Evolutionary conservation across 2,329 filamentous ascomycete species (phyloP).

Genomic region (Trichoderma citrinoviride): DNA sequence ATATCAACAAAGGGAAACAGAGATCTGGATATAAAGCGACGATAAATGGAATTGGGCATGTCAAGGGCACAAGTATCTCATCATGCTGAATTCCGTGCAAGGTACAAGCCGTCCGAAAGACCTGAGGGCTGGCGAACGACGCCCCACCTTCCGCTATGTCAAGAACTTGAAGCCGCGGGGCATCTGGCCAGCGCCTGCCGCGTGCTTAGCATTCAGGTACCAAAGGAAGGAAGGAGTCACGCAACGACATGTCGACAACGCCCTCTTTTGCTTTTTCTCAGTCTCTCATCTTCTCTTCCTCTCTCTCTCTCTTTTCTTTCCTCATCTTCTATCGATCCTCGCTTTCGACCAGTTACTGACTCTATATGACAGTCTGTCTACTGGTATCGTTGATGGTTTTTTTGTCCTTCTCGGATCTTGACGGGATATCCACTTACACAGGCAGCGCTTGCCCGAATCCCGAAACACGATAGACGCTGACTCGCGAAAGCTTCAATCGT

Average conservation of each 20-base stretch:
- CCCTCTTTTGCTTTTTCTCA: background rate
- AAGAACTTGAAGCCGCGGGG: background rate
- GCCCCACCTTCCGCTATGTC: constrained; percentile 1
- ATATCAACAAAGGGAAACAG: background rate
- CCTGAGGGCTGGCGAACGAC: background rate
- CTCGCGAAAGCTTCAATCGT: background rate
- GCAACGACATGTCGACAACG: background rate
- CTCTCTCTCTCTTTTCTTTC: too few species aligned
- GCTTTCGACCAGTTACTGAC: too few species aligned
- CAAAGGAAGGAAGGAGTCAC: background rate
- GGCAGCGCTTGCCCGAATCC: background rate
- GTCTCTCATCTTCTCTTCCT: too few species aligned
- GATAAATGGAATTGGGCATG: background rate
- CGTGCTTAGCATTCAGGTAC: background rate
- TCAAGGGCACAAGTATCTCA: background rate
- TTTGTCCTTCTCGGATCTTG: too few species aligned
- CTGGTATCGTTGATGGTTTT: too few species aligned
- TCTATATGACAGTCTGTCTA: too few species aligned
- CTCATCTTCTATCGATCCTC: background rate
- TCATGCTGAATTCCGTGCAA: background rate
- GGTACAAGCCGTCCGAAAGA: background rate
- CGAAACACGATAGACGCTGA: background rate
- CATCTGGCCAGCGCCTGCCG: constrained; percentile 1
- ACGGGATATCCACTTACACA: background rate
- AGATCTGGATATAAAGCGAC: background rate